Evolutionary conservation across 208 protist species (phyloP).

Genomic region (Strigomonas oncopelti): DNA sequence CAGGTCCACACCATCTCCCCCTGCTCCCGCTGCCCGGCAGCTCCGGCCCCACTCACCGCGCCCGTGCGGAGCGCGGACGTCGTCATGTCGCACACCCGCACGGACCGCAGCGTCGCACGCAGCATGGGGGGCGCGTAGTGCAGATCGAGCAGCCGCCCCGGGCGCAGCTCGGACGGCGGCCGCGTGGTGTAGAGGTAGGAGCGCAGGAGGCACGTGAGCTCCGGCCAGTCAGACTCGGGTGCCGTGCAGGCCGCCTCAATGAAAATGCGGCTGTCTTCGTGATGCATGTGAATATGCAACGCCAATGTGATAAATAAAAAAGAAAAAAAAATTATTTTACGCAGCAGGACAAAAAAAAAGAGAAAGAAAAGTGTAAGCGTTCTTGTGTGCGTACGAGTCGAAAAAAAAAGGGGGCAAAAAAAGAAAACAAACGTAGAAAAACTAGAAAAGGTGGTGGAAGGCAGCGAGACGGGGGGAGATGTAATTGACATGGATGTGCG

Average conservation of each 20-base stretch:
- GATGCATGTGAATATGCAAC: background rate
- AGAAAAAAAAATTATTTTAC: background rate
- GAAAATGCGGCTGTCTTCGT: slow-evolving; percentile 1
- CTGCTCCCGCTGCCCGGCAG: too few relatives aligned
- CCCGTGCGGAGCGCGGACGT: background rate
- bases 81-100: slow-evolving; percentile 60
- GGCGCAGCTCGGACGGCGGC: slow-evolving; percentile 13
- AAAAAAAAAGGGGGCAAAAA: background rate
- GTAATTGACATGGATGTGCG: too few relatives aligned
- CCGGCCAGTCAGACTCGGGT: slow-evolving; percentile 25
- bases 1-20: slow-evolving; percentile 13
- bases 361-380: background rate
- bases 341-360: background rate
- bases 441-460: background rate
- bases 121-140: slow-evolving; percentile 15
- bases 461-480: too few relatives aligned
- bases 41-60: too few relatives aligned
- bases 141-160: background rate
- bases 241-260: slow-evolving; percentile 51
- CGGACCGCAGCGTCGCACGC: slow-evolving; percentile 19
- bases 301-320: background rate
- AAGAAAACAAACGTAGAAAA: background rate
- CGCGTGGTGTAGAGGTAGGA: slow-evolving; percentile 22
- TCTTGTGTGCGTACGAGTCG: background rate
- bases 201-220: slow-evolving; percentile 22